These are phyloP conservation scores for Pythium angustatum DNA, from an alignment of 352 stramenopile genomes.

Conservation along the genomic window DNA sequence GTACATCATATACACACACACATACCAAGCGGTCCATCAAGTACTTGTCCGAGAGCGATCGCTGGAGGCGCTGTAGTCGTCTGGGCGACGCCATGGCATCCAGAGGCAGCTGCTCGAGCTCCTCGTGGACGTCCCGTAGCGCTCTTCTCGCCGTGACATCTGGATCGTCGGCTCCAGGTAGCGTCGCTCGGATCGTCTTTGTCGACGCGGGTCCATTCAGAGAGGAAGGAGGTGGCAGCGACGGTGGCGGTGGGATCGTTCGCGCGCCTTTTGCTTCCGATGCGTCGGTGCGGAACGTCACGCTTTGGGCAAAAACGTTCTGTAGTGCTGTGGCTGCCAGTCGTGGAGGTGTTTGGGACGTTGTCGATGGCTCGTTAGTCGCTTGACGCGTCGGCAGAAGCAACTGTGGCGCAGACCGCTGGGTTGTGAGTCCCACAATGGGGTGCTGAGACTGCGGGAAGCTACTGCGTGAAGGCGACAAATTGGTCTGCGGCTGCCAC, in stretches of 20 bases:
- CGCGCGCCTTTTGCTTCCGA: neutral
- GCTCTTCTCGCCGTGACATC: conserved; percentile 40
- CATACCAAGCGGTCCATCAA: conserved; percentile 36
- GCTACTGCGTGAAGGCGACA: too few relatives aligned
- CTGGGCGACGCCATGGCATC: neutral
- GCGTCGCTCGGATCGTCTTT: neutral
- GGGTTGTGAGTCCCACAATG: too few relatives aligned
- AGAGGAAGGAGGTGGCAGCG: neutral
- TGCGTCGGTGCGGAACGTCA: neutral
- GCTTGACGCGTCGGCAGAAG: neutral
- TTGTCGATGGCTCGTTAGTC: neutral
- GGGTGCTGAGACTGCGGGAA: too few relatives aligned
- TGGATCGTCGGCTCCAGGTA: conserved; percentile 15
- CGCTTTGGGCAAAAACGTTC: conserved; percentile 20
- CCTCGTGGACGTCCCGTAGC: conserved; percentile 45
- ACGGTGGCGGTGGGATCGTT: neutral
- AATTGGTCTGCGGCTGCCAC: neutral
- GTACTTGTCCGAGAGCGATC: conserved; percentile 45
- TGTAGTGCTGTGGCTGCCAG: conserved; percentile 5
- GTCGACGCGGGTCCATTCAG: neutral
- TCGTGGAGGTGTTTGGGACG: neutral
- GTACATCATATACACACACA: neutral
- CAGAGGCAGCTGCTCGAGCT: conserved; percentile 39
- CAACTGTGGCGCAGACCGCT: conserved; percentile 8
- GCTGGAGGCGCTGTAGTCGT: conserved; percentile 5